Evolutionary conservation across 176 grass and related monocot genomes (phyloP).

Genomic region (Puya raimondii): DNA sequence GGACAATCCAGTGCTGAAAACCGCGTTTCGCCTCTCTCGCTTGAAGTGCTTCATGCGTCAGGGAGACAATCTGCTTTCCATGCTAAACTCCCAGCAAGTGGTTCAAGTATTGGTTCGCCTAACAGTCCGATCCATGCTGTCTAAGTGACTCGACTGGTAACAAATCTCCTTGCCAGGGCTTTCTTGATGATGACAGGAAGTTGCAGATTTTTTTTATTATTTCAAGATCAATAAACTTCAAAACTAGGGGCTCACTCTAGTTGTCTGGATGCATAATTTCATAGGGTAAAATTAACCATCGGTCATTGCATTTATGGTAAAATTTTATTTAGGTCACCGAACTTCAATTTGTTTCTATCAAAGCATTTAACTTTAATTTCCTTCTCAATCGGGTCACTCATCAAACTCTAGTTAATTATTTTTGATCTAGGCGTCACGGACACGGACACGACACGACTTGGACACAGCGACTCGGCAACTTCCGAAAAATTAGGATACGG

Average conservation of each 20-base stretch:
- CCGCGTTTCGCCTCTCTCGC: constrained; percentile 12
- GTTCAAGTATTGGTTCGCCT: constrained; percentile 4
- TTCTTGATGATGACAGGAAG: neutral
- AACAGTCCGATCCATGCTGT: constrained; percentile 27
- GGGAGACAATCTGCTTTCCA: constrained; percentile 59
- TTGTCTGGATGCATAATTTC: too few relatives aligned
- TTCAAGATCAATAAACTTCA: neutral
- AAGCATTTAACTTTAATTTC: too few relatives aligned
- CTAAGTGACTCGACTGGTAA: constrained; percentile 13
- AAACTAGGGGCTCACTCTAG: neutral
- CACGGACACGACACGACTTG: too few relatives aligned
- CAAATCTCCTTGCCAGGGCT: neutral
- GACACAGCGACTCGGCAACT: too few relatives aligned
- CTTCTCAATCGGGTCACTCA: too few relatives aligned
- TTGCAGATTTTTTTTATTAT: neutral
- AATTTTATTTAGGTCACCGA: too few relatives aligned
- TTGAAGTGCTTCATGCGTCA: constrained; percentile 23
- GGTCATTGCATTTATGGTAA: too few relatives aligned
- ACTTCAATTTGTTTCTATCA: too few relatives aligned
- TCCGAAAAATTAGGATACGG: too few relatives aligned
- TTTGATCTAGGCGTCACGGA: too few relatives aligned
- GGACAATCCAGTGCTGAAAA: constrained; percentile 19
- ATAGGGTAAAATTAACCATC: too few relatives aligned
- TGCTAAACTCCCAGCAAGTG: constrained; percentile 26
- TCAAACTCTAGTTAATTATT: too few relatives aligned